Evolutionary conservation across 805 yeast species (phyloP).

Genomic region (Starmerella kuoi): DNA sequence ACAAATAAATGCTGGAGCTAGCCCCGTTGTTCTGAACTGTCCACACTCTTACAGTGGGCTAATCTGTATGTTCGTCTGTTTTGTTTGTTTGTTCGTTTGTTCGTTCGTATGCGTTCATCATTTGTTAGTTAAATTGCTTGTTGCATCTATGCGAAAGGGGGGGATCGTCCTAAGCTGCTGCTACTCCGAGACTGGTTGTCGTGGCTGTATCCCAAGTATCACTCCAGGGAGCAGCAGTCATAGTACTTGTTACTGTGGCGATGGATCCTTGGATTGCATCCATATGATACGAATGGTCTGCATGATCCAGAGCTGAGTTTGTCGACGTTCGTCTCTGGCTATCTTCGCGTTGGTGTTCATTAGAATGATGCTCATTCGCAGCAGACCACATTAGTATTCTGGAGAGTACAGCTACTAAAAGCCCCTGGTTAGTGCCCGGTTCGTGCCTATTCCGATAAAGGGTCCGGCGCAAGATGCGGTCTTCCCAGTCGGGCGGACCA

Average conservation of each 20-base stretch:
- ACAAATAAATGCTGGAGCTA: too few species aligned
- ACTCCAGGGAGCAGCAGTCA: conserved; percentile 7
- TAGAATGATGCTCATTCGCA: too few species aligned
- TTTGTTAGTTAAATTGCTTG: too few species aligned
- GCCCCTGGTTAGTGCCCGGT: background rate
- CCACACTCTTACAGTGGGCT: too few species aligned
- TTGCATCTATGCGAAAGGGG: too few species aligned
- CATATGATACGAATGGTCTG: conserved; percentile 10
- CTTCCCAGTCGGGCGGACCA: conserved; percentile 20
- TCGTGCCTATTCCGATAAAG: background rate
- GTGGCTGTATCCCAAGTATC: conserved; percentile 8
- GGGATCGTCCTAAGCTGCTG: conserved; percentile 1
- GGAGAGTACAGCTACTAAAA: conserved; percentile 5
- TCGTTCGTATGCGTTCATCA: too few species aligned
- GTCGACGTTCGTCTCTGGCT: background rate
- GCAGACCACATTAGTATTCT: conserved; percentile 6
- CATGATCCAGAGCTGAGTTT: background rate
- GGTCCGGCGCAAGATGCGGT: conserved; percentile 5
- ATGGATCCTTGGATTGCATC: conserved; percentile 8
- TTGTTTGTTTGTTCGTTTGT: too few species aligned
- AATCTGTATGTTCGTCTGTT: too few species aligned
- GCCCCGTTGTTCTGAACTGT: too few species aligned
- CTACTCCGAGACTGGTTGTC: conserved; percentile 1
- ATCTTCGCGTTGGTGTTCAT: background rate
- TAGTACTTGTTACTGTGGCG: conserved; percentile 7